Evolutionary conservation across 2,329 filamentous ascomycete species (phyloP).

Genomic region (Arthrinium phaeospermum): DNA sequence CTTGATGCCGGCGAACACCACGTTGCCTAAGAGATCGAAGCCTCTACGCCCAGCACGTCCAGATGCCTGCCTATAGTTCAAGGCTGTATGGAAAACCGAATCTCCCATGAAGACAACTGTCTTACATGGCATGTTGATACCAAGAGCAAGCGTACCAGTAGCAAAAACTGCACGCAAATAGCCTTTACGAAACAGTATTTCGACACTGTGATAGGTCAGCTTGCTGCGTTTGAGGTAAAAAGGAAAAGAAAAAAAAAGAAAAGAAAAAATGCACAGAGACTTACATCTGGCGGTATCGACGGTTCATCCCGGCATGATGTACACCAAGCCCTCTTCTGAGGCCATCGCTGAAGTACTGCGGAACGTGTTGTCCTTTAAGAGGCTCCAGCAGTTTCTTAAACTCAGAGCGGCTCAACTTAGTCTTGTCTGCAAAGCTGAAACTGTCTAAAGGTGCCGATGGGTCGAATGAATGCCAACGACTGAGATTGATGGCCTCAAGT

Average conservation of each 20-base stretch:
- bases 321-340: too few relatives aligned
- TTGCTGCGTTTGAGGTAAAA: too few relatives aligned
- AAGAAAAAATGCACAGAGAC: slow-evolving; percentile 34
- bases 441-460: too few relatives aligned
- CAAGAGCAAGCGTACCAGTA: slow-evolving; percentile 60
- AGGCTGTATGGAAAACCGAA: slow-evolving; percentile 72
- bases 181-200: background rate
- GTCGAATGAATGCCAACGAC: too few relatives aligned
- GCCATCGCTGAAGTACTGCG: too few relatives aligned
- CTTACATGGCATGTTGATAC: slow-evolving; percentile 85
- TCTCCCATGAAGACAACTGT: slow-evolving; percentile 80
- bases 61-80: slow-evolving; percentile 78
- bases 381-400: too few relatives aligned
- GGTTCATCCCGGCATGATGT: too few relatives aligned
- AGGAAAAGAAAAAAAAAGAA: too few relatives aligned
- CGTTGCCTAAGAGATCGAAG: slow-evolving; percentile 81
- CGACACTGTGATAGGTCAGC: background rate
- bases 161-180: background rate
- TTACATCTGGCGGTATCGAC: slow-evolving; percentile 38
- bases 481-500: too few relatives aligned
- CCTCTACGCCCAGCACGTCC: slow-evolving; percentile 81
- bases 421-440: too few relatives aligned
- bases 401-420: too few relatives aligned
- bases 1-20: slow-evolving; percentile 75
- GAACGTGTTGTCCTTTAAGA: too few relatives aligned